Percentiles rank a stretch among this genome's conserved stretches.
These are phyloP conservation scores for Forsythia viridissima DNA, from an alignment of 257 asterid species.

Conservation along the genomic window DNA sequence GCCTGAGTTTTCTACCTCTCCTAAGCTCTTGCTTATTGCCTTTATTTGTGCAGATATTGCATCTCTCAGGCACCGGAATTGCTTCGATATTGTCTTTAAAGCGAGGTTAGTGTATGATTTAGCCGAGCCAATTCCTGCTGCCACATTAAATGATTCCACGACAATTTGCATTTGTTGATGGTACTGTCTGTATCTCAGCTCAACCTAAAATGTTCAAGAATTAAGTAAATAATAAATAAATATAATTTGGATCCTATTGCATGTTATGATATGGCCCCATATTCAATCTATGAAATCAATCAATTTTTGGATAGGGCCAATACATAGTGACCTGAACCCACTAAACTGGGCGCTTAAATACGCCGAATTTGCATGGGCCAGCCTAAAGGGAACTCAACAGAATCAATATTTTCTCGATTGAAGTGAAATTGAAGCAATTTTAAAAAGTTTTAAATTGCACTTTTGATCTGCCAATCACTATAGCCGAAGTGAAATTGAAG, in stretches of 20 bases:
- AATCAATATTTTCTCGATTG: slow-evolving; percentile 11
- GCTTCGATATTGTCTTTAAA: slow-evolving; percentile 61
- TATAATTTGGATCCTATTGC: background rate
- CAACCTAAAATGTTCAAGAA: slow-evolving; percentile 43
- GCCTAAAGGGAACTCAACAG: background rate
- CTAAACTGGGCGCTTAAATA: slow-evolving; percentile 25
- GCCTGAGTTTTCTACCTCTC: slow-evolving; percentile 41
- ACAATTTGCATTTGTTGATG: slow-evolving; percentile 64
- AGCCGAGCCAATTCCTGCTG: slow-evolving; percentile 70
- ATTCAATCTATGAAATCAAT: slow-evolving; percentile 9
- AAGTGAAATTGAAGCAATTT: slow-evolving; percentile 5
- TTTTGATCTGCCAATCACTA: background rate
- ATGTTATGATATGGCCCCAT: slow-evolving; percentile 9
- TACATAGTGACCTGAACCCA: slow-evolving; percentile 22
- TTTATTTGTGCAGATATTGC: slow-evolving; percentile 55
- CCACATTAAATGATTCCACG: slow-evolving; percentile 57
- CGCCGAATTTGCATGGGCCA: slow-evolving; percentile 30
- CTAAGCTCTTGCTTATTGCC: slow-evolving; percentile 44
- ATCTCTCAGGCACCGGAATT: slow-evolving; percentile 61
- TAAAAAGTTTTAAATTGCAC: background rate
- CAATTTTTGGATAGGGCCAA: slow-evolving; percentile 21
- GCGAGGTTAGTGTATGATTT: slow-evolving; percentile 62
- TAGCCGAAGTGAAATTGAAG: slow-evolving; percentile 8
- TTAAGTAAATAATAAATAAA: background rate
- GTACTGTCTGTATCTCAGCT: slow-evolving; percentile 64